Evolutionary conservation across 352 stramenopile genomes (phyloP), one percentile per base, ranked within the genome.

Genomic region (Aphanomyces euteiches): DNA sequence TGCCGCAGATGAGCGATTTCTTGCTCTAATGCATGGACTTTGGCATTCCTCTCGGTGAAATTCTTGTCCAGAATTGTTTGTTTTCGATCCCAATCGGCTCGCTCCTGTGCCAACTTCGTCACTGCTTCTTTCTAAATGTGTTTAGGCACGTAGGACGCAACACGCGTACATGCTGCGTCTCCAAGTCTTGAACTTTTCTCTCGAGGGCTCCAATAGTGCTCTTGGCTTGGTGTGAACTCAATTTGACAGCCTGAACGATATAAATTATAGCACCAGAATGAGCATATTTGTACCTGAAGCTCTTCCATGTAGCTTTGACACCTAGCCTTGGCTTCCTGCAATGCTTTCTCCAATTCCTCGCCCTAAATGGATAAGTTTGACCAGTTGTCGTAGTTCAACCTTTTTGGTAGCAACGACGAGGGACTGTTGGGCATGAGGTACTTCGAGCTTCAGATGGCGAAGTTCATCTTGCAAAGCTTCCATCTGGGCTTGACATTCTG

Each of bases 221-320:
- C 64, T 70, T 70, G 34, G 19, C 39, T 47, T 70, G 64, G 10
- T 70, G 64, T 21, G 19, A 7, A 12, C 64, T 50, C 50, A 63
- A 59, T 66, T 57, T 74, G 39, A 21, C 72, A 43, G 53, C 73
- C 56, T n/a, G 72, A 1, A 8, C 43, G 39, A 7, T 8, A 8
- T 28, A 2, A 60, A 60, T 12, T 2, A 60, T 15, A 28, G 13
- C 13, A 53, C 13, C 45, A 53, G 2, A 1, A 60, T 60, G 17
- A 19, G 17, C n/a, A 15, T 37, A 37, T 17, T 60, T 60, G 10
- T n/a, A 38, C 40, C n/a, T 82, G 75, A 13, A 83, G 43, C 7
- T 63, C 54, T 6, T 75, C 65, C 8, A 74, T 73, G 50, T 88
- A 91, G 71, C 12, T 83, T 76, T 21, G 85, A 73, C 7, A 90